These are phyloP conservation scores for Chlamydomonas asymmetrica DNA, from an alignment of 139 green algal genomes.

Conservation along the genomic window DNA sequence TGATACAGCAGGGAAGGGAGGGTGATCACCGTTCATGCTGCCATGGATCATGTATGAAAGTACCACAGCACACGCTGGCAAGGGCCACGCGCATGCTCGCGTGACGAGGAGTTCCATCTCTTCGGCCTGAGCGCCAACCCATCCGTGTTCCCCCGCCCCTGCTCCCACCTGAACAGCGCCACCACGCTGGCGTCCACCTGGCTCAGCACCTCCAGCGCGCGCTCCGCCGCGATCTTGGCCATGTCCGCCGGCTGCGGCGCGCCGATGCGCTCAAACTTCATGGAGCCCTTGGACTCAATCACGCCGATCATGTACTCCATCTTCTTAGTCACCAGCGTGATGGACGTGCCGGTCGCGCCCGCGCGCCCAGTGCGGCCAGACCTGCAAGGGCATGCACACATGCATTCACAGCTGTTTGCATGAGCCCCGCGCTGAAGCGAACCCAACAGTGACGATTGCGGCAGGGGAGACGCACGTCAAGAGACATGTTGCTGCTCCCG, in stretches of 20 bases:
- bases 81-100: too few species aligned
- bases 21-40: too few species aligned
- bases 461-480: too few species aligned
- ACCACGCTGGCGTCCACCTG: slow-evolving; percentile 70
- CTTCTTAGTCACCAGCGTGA: slow-evolving; percentile 79
- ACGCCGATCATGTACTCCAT: slow-evolving; percentile 82
- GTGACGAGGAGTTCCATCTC: too few species aligned
- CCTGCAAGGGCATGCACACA: background rate
- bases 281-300: slow-evolving; percentile 41
- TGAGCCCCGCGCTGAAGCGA: background rate
- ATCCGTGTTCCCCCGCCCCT: background rate
- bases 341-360: slow-evolving; percentile 73
- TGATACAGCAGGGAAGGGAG: slow-evolving; percentile 36
- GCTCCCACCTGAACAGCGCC: slow-evolving; percentile 43
- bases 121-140: too few species aligned
- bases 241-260: slow-evolving; percentile 91
- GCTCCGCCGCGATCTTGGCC: slow-evolving; percentile 72
- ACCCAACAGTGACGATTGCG: background rate
- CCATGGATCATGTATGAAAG: too few species aligned
- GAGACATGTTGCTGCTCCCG: too few species aligned
- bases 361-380: slow-evolving; percentile 88
- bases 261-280: slow-evolving; percentile 78
- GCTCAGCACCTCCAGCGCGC: slow-evolving; percentile 67
- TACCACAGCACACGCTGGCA: too few species aligned
- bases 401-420: background rate